Conservation (phyloP, 306 rosid genomes). For the Cicer judaicum region DNA sequence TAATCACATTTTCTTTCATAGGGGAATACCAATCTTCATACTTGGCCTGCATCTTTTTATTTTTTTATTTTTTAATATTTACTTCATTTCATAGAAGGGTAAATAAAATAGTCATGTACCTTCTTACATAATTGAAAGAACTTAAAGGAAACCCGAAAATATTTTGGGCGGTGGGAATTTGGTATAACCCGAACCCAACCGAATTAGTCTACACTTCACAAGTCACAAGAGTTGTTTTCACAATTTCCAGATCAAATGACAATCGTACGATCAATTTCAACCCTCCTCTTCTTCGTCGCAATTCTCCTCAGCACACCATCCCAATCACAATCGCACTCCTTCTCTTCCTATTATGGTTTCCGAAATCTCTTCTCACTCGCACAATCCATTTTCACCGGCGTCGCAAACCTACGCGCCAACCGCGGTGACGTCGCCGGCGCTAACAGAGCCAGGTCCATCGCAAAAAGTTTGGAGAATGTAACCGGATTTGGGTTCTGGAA, state of each 20-base stretch:
- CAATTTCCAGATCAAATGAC: constrained; percentile 47
- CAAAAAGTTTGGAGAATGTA: constrained; percentile 58
- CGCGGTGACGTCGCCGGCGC: constrained; percentile 77
- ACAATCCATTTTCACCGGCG: constrained; percentile 68
- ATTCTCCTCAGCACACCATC: constrained; percentile 57
- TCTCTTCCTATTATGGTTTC: constrained; percentile 57
- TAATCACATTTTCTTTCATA: no score
- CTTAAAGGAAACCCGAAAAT: neutral
- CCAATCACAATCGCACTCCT: constrained; percentile 53
- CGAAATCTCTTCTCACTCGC: constrained; percentile 61
- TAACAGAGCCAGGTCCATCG: constrained; percentile 56
- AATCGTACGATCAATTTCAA: constrained; percentile 48
- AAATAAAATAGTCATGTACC: no score
- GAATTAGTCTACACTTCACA: neutral
- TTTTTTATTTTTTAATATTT: no score
- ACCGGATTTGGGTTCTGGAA: constrained; percentile 58
- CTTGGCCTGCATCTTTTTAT: no score
- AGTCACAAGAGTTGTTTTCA: neutral
- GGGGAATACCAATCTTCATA: no score
- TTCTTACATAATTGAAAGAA: neutral
- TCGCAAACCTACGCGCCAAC: constrained; percentile 73
- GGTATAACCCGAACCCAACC: neutral
- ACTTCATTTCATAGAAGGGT: no score
- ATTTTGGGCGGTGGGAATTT: neutral
- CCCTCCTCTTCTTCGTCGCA: constrained; percentile 38